Evolutionary conservation across 2,329 filamentous ascomycete genomes (phyloP), one percentile per base, ranked within the genome.

Genomic region (Fusarium mundagurra): DNA sequence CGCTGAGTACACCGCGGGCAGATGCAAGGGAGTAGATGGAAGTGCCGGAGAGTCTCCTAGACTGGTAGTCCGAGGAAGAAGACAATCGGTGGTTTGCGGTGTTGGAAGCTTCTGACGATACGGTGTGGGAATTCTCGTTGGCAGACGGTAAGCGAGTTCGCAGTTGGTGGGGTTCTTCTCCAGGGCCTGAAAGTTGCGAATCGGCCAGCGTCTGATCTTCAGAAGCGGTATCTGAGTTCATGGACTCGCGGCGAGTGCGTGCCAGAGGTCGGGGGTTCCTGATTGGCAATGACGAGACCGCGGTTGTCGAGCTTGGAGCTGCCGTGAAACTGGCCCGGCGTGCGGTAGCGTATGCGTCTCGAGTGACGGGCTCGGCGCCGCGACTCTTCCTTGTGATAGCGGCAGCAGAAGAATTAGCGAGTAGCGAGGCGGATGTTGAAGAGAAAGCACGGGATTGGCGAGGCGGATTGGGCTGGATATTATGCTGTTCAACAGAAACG

Each of bases 21-120:
- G 92, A 93, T 50, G 89, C 89, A 31, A 93, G 83, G 38, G 92
- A 94, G 79, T 93, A 92, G 58, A 94, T 84, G 2, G 93, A 95
- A 13, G 92, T 93, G 68, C 92, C 88, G 31, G 93, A 95, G 80
- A 93, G 86, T 58, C 93, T 90, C 77, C 93, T 92, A 50, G 85
- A 85, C 44, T 92, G 85, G 29, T 81, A 78, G 27, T 89, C 87
- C 22, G 87, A 87, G 67, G 86, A 81, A 18, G 88, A 88, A 27
- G 85, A 84, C 60, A 68, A 57, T 33, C 69, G 67, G 43, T 73
- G 50, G 53, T 84, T 84, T 45, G 84, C 78, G 54, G 82, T 82
- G 71, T 86, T 80, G 55, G 87, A 82, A 45, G 86, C 80, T 64
- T 92, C 90, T 55, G 88, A 85, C 55, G 88, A 82, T 78, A 69